These are phyloP conservation scores for Daldinia sp. DNA, from an alignment of 2,329 filamentous ascomycete genomes.

Conservation along the genomic window DNA sequence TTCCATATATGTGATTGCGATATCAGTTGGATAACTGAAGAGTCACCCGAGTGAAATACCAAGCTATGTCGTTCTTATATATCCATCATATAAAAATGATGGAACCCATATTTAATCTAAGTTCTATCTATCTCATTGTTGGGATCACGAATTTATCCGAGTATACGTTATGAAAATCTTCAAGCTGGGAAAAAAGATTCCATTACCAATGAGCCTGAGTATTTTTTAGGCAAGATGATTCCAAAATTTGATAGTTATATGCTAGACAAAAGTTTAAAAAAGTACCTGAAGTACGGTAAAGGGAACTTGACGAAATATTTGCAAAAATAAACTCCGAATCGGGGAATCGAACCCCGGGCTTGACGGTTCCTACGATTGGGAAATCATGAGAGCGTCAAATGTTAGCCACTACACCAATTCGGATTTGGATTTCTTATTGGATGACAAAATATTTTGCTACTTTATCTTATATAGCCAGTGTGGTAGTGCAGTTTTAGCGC, in stretches of 20 bases:
- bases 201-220: too few relatives aligned
- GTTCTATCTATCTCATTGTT: too few relatives aligned
- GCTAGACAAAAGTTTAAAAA: too few relatives aligned
- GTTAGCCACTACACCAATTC: constrained; percentile 55
- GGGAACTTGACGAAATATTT: background rate
- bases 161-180: too few relatives aligned
- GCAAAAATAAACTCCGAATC: constrained; percentile 43
- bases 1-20: background rate
- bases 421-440: constrained; percentile 39
- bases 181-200: too few relatives aligned
- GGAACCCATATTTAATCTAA: background rate
- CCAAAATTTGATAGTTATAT: too few relatives aligned
- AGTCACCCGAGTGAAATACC: background rate
- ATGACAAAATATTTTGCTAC: background rate
- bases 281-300: too few relatives aligned
- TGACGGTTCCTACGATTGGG: constrained; percentile 35
- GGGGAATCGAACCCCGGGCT: constrained; percentile 52
- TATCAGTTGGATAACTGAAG: background rate
- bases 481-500: background rate
- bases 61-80: background rate
- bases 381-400: constrained; percentile 52
- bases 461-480: background rate
- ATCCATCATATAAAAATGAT: background rate
- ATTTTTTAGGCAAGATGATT: too few relatives aligned
- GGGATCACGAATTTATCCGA: too few relatives aligned